Conservation (phyloP, 345 rosid genomes). For the Sapria himalayana region DNA sequence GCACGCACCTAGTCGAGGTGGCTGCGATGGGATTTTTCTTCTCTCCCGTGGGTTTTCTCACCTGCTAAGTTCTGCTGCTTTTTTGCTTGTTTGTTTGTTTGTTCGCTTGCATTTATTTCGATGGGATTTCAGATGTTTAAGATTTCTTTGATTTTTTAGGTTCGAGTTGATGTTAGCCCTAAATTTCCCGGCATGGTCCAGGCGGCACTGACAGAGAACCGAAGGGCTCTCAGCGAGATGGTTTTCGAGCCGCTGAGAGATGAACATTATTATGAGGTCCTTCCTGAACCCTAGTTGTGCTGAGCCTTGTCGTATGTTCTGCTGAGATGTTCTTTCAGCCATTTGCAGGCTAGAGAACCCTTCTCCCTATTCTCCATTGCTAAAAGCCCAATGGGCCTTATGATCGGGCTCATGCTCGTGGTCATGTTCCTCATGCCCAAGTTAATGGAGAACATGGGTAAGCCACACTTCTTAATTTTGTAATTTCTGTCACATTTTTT, state of each 20-base stretch:
- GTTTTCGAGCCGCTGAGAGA: conserved; percentile 65
- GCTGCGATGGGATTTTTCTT: conserved; percentile 69
- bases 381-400: conserved; percentile 97
- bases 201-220: conserved; percentile 82
- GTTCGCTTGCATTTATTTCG: too few species aligned
- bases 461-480: too few species aligned
- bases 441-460: conserved; percentile 89
- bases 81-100: too few species aligned
- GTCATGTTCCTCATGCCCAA: conserved; percentile 92
- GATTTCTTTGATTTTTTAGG: conserved; percentile 22
- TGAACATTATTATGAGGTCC: conserved; percentile 82
- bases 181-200: conserved; percentile 85
- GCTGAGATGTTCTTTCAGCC: conserved; percentile 6
- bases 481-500: too few species aligned
- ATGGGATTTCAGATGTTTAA: conserved; percentile 1
- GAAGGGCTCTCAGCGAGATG: conserved; percentile 67
- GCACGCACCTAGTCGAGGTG: conserved; percentile 94
- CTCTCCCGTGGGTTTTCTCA: conserved; percentile 49
- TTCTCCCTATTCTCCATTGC: conserved; percentile 59
- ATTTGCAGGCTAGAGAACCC: conserved; percentile 69
- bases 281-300: conserved; percentile 1
- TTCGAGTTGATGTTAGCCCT: conserved; percentile 93
- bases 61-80: conserved; percentile 1
- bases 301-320: background rate
- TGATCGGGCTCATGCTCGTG: conserved; percentile 89